Evolutionary conservation across 2,329 filamentous ascomycete genomes (phyloP), one percentile per base, ranked within the genome.

Genomic region (Scytalidium lignicola): DNA sequence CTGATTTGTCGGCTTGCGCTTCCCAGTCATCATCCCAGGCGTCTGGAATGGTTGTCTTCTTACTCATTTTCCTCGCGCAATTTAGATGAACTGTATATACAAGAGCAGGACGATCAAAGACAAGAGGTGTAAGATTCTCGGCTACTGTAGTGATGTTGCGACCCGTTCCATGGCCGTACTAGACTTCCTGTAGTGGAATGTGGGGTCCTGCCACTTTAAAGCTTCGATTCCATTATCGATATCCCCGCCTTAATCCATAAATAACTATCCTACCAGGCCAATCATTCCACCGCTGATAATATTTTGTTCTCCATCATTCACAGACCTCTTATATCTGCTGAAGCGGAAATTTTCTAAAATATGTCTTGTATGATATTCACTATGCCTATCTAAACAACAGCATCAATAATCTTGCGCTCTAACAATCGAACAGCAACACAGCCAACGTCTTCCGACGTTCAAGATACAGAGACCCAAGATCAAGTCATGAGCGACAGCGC

Each of bases 1-100:
- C 65, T 40, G 67, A 65, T 50, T 65, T 76, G 66, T 95, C 90
- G 50, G 87, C 89, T 63, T 86, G 79, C 5, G 74, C 70, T 65
- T 92, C 88, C 90, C 91, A 97, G 62, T 96, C 88, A 60, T 95
- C 85, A 55, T 73, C 90, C 92, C 92, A 96, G 18, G 90, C 91
- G 66, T 90, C 82, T 32, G 87, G 84, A 51, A 85, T 67, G 19
- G 67, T 68, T 43, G 58, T 55, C 59, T 74, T 70, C 72, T 62
- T 64, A 51, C 50, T 55, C 63, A 66, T 65, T 32, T 50, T 57
- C 29, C 13, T 20, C 18, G 23, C 10, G 26, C 17, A 29, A 18
- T 40, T 37, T 23, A n/a, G 29, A 10, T 23, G 19, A 41, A 37
- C 41, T 20, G 2, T 21, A 10, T 44, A 43, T 15, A 10, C 43